Conservation (phyloP, 2,329 filamentous ascomycete genomes). For the Acrocalymma vagum region DNA sequence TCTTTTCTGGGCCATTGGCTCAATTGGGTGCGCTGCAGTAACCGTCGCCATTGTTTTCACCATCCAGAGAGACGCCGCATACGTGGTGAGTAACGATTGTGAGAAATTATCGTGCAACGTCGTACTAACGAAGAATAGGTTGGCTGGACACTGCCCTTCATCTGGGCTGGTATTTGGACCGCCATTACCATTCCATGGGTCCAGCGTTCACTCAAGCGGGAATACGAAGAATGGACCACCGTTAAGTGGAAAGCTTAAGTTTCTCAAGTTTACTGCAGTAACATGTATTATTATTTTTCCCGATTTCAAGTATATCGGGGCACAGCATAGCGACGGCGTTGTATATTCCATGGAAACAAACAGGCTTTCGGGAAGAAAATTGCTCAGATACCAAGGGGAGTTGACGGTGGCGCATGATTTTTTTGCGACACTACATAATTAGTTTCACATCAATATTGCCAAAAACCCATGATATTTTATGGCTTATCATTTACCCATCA, state of each 20-base stretch:
- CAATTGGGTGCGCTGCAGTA: conserved; percentile 49
- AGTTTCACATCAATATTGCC: too few species aligned
- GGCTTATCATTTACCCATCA: too few species aligned
- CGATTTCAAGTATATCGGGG: too few species aligned
- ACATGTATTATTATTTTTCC: too few species aligned
- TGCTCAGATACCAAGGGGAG: too few species aligned
- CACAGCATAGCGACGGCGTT: too few species aligned
- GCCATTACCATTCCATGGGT: conserved; percentile 57
- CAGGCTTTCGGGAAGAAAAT: too few species aligned
- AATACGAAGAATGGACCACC: conserved; percentile 46
- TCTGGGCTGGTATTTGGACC: conserved; percentile 59
- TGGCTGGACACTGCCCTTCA: conserved; percentile 59
- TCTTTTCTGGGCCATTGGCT: conserved; percentile 61
- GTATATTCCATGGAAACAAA: too few species aligned
- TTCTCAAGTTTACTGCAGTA: background rate
- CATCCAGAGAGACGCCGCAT: conserved; percentile 56
- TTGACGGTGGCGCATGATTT: too few species aligned
- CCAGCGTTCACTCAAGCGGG: conserved; percentile 43
- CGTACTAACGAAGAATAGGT: conserved; percentile 37
- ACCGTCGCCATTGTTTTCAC: conserved; percentile 58
- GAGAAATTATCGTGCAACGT: background rate
- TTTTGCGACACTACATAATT: too few species aligned
- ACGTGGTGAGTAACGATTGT: conserved; percentile 49
- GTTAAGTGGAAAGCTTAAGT: conserved; percentile 48
- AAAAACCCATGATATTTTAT: too few species aligned